Base-by-base conservation (phyloP, 768 basidiomycete genomes). In the Suillus sp. region DNA sequence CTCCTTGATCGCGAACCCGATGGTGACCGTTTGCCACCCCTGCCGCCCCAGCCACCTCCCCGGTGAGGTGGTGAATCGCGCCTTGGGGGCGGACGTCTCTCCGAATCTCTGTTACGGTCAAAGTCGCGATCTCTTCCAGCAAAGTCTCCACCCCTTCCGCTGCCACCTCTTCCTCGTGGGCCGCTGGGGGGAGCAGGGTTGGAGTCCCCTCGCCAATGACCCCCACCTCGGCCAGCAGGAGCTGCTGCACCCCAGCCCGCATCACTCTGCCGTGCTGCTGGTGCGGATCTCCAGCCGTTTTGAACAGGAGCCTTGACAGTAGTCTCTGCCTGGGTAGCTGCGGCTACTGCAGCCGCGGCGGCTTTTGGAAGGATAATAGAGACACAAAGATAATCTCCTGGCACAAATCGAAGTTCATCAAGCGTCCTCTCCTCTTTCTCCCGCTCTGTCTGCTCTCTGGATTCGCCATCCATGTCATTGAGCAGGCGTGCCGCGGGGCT, bases 191-290 rank as follows among this genome's bases (percentile, higher is more conserved):
- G 76, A 7, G 80, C 79, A 1, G 78, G 78, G 67, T 86, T 83
- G 1, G 90, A 89, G 18, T 82, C 87, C 0, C 90, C 91, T 48
- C 91, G 81, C 89, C 90, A 92, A 73, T 91, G 89, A 1, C 90
- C 89, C 45, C 86, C 85, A 51, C 87, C 85, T 11, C 84, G 77
- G 47, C 81, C 79, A n/a, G 71, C 68, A 22, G 76, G 74, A 50
- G 77, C 74, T 6, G 75, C 74, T 20, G 71, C 64, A 37, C 77
- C 65, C 14, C 75, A 79, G 48, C 79, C 72, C 51, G 78, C 78
- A 70, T 86, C 85, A 13, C 78, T 77, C 35, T 78, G 77, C 40
- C 74, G 71, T 65, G 48, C 73, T 72, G 65, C 65, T 67, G 74
- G 77, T 74, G 70, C 76, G 72, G 65, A 67, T 77, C 73, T 74